Evolutionary conservation across 768 basidiomycete species (phyloP).

Genomic region (Punctularia strigosozonata): DNA sequence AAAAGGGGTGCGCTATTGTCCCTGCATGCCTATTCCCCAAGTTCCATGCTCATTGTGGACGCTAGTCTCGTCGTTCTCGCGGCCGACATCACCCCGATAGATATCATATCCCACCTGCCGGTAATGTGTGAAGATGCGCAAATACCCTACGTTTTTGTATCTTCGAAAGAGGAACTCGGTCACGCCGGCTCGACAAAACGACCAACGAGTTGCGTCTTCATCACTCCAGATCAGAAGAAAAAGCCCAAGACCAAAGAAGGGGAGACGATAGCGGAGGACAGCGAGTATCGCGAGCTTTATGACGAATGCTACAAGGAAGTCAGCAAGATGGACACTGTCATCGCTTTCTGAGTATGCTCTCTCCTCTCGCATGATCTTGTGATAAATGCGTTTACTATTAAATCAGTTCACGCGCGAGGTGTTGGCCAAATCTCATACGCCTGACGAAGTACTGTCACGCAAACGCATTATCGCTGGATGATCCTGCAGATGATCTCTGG

Average conservation of each 20-base stretch:
- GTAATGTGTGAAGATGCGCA: constrained; percentile 88
- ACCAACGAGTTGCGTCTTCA: constrained; percentile 95
- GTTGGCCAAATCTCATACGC: too few relatives aligned
- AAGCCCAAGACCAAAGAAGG: constrained; percentile 49
- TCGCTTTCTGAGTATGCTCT: constrained; percentile 41
- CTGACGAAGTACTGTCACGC: too few relatives aligned
- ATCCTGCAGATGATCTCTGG: too few relatives aligned
- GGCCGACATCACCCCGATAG: constrained; percentile 94
- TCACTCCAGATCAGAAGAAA: constrained; percentile 74
- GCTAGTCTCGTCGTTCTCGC: constrained; percentile 80
- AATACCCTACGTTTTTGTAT: constrained; percentile 82
- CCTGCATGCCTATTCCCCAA: constrained; percentile 4
- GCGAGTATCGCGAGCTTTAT: constrained; percentile 81
- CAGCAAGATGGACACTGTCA: constrained; percentile 59
- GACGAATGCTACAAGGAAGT: constrained; percentile 83
- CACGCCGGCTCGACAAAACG: constrained; percentile 94
- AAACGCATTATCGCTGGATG: too few relatives aligned
- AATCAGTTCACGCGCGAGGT: neutral
- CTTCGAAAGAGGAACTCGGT: constrained; percentile 92
- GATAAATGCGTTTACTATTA: neutral
- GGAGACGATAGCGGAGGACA: constrained; percentile 50
- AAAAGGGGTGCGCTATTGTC: constrained; percentile 65
- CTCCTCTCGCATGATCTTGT: neutral
- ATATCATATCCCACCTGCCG: constrained; percentile 96
- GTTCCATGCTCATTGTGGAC: neutral